Conservation (phyloP, 208 protist species). For the Leishmania guyanensis region DNA sequence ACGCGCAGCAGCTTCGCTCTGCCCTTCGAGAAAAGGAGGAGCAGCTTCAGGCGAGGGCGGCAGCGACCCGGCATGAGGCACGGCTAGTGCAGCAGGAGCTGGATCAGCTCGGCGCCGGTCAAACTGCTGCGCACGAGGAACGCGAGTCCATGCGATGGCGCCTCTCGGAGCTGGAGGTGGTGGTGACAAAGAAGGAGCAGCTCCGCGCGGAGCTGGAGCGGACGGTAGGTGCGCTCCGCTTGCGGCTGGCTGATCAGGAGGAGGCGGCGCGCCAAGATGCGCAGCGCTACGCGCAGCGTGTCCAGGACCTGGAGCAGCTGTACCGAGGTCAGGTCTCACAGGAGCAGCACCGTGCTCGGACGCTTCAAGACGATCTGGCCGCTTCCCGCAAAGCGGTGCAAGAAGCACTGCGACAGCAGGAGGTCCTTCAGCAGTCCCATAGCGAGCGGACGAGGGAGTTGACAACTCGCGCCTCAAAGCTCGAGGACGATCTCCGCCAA, state of each 20-base stretch:
- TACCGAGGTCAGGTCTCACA: conserved; percentile 17
- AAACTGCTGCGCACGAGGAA: conserved; percentile 32
- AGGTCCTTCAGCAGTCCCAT: conserved; percentile 16
- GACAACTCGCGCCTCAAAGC: conserved; percentile 4
- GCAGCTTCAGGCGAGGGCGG: conserved; percentile 30
- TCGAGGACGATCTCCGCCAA: conserved; percentile 27
- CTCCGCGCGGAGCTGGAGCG: conserved; percentile 27
- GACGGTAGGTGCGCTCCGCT: conserved; percentile 17
- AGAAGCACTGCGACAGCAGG: conserved; percentile 27
- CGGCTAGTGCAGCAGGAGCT: conserved; percentile 18
- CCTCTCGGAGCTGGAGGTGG: conserved; percentile 24
- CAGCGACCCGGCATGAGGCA: conserved; percentile 31
- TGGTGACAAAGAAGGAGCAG: conserved; percentile 29
- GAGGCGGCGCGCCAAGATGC: conserved; percentile 15
- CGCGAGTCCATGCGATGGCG: conserved; percentile 30
- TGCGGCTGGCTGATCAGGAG: conserved; percentile 16
- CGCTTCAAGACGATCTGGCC: conserved; percentile 23
- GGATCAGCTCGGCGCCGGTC: conserved; percentile 21
- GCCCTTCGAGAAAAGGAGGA: conserved; percentile 42
- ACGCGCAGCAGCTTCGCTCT: conserved; percentile 28
- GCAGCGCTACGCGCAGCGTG: conserved; percentile 27
- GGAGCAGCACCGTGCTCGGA: conserved; percentile 28
- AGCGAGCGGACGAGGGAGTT: conserved; percentile 9
- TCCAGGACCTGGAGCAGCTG: conserved; percentile 29
- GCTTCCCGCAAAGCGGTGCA: conserved; percentile 16